A percentile compares a stretch with the other conserved stretches of the same genome.
These are phyloP conservation scores for Chlamydomonas sp. DNA, from an alignment of 139 green algal species.

Conservation along the genomic window DNA sequence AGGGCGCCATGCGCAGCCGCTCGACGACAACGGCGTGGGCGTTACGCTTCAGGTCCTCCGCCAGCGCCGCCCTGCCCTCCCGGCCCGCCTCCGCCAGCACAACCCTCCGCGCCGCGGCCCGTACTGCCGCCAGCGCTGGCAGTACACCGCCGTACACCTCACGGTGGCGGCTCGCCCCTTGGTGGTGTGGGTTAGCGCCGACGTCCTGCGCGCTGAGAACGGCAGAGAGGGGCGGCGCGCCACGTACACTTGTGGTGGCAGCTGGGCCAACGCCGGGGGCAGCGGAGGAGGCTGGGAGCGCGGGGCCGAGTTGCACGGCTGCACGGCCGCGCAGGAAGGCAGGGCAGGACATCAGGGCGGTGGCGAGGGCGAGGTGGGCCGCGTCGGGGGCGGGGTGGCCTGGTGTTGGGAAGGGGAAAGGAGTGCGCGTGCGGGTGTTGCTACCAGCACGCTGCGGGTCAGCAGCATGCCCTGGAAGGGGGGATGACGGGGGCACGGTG, in stretches of 20 bases:
- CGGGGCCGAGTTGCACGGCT: constrained; percentile 12
- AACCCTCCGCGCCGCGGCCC: constrained; percentile 20
- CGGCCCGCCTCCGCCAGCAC: constrained; percentile 46
- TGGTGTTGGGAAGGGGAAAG: neutral
- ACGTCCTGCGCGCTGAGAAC: no score
- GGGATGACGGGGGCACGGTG: no score
- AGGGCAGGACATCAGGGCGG: neutral
- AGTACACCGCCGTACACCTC: neutral
- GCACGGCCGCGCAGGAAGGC: neutral
- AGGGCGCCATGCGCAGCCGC: constrained; percentile 1
- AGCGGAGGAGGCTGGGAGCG: neutral
- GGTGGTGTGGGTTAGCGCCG: no score
- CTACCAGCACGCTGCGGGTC: neutral
- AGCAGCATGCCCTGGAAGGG: no score
- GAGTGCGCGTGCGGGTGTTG: neutral
- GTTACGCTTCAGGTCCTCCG: constrained; percentile 48
- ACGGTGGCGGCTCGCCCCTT: neutral
- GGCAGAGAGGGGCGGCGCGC: no score
- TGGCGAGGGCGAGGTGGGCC: constrained; percentile 5
- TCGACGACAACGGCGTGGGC: constrained; percentile 36
- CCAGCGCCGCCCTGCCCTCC: constrained; percentile 27
- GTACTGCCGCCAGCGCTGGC: constrained; percentile 34
- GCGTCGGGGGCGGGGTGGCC: neutral
- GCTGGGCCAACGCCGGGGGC: neutral
- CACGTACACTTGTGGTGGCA: neutral